These are phyloP conservation scores for Tephrocybe sp. DNA, from an alignment of 768 basidiomycete species.

Conservation along the genomic window DNA sequence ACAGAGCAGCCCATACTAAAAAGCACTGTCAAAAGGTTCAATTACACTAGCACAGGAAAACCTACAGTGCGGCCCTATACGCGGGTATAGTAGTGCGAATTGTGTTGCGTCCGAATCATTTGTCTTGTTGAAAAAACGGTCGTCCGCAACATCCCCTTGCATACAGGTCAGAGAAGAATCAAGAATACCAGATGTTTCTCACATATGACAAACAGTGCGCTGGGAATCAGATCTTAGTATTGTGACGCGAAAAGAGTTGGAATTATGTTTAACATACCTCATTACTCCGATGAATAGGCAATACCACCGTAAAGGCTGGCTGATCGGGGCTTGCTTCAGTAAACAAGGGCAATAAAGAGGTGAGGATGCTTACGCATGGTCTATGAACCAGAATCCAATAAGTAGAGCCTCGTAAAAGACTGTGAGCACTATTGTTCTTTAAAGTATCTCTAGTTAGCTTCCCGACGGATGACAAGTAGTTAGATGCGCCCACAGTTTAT, in stretches of 20 bases:
- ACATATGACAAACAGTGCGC: conserved; percentile 89
- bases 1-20: conserved; percentile 77
- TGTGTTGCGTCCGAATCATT: conserved; percentile 95
- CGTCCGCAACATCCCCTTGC: conserved; percentile 91
- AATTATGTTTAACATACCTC: conserved; percentile 52
- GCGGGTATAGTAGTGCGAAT: conserved; percentile 74
- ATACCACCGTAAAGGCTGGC: conserved; percentile 82
- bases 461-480: neutral
- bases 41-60: neutral
- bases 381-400: conserved; percentile 94
- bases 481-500: conserved; percentile 76
- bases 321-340: conserved; percentile 26
- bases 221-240: conserved; percentile 23
- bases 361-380: conserved; percentile 70
- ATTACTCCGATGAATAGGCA: conserved; percentile 81
- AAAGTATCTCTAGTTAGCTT: neutral
- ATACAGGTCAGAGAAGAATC: neutral
- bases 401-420: conserved; percentile 81
- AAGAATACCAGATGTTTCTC: conserved; percentile 24
- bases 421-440: conserved; percentile 84
- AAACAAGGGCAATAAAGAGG: neutral
- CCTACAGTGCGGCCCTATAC: conserved; percentile 71
- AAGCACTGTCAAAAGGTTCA: conserved; percentile 24
- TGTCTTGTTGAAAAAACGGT: conserved; percentile 91
- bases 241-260: neutral